phyloP scores from a whole-genome alignment of 306 rosid genomes.

The Lathyrus oleraceus region DNA sequence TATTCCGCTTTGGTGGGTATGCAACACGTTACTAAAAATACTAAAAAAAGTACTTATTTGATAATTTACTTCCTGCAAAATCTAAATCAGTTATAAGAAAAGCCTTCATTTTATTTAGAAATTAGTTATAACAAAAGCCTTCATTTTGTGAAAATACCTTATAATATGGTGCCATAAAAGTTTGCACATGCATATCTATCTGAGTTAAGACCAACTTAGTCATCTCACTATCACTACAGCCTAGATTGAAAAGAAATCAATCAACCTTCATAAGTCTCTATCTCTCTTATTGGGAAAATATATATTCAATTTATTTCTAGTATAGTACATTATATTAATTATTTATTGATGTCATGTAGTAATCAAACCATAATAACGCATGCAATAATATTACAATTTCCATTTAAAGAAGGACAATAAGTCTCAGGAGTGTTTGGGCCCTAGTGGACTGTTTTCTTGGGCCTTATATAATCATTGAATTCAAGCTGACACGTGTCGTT shows the following conservation, averaged over 20 bases:
- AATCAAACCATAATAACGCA: conserved; percentile 2
- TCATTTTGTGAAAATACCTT: background rate
- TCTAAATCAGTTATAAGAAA: too few relatives aligned
- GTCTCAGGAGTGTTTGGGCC: conserved; percentile 17
- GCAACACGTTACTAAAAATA: too few relatives aligned
- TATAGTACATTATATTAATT: conserved; percentile 11
- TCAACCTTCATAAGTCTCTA: conserved; percentile 1
- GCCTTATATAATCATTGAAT: conserved; percentile 25
- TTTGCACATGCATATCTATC: conserved; percentile 1
- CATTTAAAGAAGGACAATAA: background rate
- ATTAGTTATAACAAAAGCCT: too few relatives aligned
- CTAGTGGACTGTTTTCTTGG: conserved; percentile 32
- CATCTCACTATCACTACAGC: conserved; percentile 3
- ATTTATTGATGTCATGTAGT: background rate
- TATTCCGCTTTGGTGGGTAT: too few relatives aligned
- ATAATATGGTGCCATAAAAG: too few relatives aligned
- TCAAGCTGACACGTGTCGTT: conserved; percentile 35
- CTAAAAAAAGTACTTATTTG: too few relatives aligned
- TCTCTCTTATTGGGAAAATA: background rate
- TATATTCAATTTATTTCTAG: conserved; percentile 5
- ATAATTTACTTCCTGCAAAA: too few relatives aligned
- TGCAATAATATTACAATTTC: background rate
- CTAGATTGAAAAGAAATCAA: conserved; percentile 3
- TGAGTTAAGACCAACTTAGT: background rate
- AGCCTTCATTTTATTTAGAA: too few relatives aligned